These are phyloP conservation scores for Collybiopsis luxurians DNA, from an alignment of 768 basidiomycete genomes.

Conservation along the genomic window DNA sequence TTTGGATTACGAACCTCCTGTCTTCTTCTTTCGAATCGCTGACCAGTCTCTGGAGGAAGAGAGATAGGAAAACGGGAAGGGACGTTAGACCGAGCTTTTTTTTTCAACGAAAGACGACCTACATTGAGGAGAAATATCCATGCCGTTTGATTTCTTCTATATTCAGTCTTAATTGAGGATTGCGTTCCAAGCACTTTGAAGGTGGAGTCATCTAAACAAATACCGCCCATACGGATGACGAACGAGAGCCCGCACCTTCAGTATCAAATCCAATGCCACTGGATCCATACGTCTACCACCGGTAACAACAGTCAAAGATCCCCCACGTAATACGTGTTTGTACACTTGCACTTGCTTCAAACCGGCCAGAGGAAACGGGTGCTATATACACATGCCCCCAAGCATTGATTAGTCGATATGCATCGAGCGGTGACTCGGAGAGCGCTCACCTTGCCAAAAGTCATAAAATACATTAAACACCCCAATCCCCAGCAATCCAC, in stretches of 20 bases:
- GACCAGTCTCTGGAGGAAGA: slow-evolving; percentile 1
- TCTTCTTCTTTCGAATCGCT: neutral
- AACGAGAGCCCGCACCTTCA: slow-evolving; percentile 31
- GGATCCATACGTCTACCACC: neutral
- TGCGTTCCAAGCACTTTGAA: slow-evolving; percentile 53
- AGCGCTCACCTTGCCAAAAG: slow-evolving; percentile 40
- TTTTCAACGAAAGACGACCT: slow-evolving; percentile 18
- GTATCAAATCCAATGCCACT: slow-evolving; percentile 32
- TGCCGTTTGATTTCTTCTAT: slow-evolving; percentile 43
- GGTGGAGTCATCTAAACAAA: neutral
- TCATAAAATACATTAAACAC: slow-evolving; percentile 47
- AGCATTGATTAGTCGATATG: too few species aligned
- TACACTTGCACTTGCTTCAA: neutral
- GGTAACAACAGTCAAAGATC: neutral
- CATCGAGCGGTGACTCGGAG: too few species aligned
- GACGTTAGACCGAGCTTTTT: too few species aligned
- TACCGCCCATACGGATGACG: neutral
- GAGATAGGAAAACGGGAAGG: too few species aligned
- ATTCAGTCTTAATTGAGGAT: slow-evolving; percentile 44
- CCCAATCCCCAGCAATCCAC: slow-evolving; percentile 66
- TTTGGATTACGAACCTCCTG: neutral
- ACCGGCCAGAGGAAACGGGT: slow-evolving; percentile 31
- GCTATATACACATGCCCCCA: too few species aligned
- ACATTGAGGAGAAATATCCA: slow-evolving; percentile 48
- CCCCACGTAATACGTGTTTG: slow-evolving; percentile 7